Percentiles rank a stretch among this genome's conserved stretches.
Conservation (phyloP, 2,329 filamentous ascomycete genomes). For the Arachnomyces sp. region DNA sequence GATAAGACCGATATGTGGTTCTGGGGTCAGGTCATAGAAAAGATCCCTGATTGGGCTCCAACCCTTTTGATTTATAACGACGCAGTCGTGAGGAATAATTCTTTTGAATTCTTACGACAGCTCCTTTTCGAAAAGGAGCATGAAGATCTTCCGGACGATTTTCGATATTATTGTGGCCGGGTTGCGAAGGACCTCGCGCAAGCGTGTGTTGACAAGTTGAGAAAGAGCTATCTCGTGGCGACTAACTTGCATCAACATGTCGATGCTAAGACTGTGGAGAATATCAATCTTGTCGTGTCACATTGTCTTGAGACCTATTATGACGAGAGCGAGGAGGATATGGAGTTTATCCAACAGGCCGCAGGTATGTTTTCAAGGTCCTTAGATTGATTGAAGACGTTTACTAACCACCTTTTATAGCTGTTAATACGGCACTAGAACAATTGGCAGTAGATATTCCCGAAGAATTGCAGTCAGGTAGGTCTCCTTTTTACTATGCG, state of each 20-base stretch:
- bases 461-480: constrained; percentile 35
- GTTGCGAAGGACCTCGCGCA: constrained; percentile 27
- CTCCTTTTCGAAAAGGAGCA: constrained; percentile 34
- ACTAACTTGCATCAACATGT: constrained; percentile 18
- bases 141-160: constrained; percentile 22
- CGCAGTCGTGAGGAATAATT: constrained; percentile 36
- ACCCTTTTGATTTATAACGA: constrained; percentile 47
- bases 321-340: constrained; percentile 28
- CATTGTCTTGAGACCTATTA: constrained; percentile 34
- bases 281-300: constrained; percentile 29
- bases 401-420: constrained; percentile 14
- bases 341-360: constrained; percentile 24
- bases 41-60: constrained; percentile 45
- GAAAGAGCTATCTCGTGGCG: constrained; percentile 22
- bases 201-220: constrained; percentile 27
- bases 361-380: constrained; percentile 23
- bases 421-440: constrained; percentile 25
- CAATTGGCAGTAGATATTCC: constrained; percentile 29
- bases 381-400: neutral
- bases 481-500: constrained; percentile 7
- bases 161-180: constrained; percentile 18
- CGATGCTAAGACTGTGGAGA: constrained; percentile 29
- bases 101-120: constrained; percentile 36
- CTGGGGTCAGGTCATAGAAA: constrained; percentile 29
- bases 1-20: constrained; percentile 28